Evolutionary conservation across 192 early-diverging fungal species (phyloP).

Genomic region (Backusella australiensis): DNA sequence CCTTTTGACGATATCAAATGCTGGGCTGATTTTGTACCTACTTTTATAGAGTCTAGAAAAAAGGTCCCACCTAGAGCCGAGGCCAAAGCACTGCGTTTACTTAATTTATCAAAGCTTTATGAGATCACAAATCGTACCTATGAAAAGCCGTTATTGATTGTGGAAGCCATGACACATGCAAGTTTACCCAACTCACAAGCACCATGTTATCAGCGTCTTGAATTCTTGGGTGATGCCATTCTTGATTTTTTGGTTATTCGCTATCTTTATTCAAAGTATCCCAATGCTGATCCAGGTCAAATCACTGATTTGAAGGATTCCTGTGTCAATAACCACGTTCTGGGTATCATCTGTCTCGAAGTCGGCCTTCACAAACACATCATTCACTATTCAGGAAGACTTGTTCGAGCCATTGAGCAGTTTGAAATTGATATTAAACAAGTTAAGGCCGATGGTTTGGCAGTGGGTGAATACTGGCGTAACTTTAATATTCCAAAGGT

Average conservation of each 20-base stretch:
- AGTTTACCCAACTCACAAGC: constrained; percentile 53
- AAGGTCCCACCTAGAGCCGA: constrained; percentile 29
- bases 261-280: constrained; percentile 70
- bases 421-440: constrained; percentile 52
- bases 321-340: constrained; percentile 83
- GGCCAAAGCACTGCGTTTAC: not conserved
- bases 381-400: constrained; percentile 54
- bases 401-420: constrained; percentile 57
- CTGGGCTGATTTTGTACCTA: constrained; percentile 48
- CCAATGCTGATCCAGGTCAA: constrained; percentile 65
- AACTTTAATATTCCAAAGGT: constrained; percentile 85
- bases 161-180: constrained; percentile 87
- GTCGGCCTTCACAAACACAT: constrained; percentile 66
- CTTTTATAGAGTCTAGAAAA: constrained; percentile 22
- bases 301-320: constrained; percentile 85
- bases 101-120: constrained; percentile 36
- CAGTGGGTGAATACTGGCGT: constrained; percentile 72
- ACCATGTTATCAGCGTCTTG: constrained; percentile 86
- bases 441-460: constrained; percentile 28
- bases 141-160: constrained; percentile 59
- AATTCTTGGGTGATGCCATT: constrained; percentile 84
- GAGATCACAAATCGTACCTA: constrained; percentile 64
- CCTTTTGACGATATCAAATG: constrained; percentile 51
- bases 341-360: constrained; percentile 67
- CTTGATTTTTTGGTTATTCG: constrained; percentile 78